Conservation (phyloP, 768 basidiomycete genomes). For the Lentinula lateritia region DNA sequence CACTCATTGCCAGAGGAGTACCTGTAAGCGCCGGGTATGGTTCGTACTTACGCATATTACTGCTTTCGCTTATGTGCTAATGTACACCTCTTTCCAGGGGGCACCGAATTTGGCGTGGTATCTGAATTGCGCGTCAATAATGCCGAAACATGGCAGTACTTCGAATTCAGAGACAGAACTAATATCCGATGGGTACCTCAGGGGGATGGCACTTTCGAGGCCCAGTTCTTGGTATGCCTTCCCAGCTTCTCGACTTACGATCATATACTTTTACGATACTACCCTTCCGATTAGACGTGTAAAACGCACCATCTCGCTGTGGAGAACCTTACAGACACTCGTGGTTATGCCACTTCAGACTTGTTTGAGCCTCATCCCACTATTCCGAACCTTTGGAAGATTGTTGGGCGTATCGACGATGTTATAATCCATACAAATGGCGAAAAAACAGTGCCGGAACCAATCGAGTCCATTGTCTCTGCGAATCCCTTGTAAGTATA, state of each 20-base stretch:
- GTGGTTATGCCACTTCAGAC: conserved; percentile 40
- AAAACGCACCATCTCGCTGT: conserved; percentile 19
- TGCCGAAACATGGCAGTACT: conserved; percentile 2
- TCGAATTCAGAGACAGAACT: not conserved
- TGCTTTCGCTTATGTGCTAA: not conserved
- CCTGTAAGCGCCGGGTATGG: conserved; percentile 4
- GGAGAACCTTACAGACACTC: conserved; percentile 12
- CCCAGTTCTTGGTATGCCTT: conserved; percentile 1
- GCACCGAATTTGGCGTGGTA: not conserved
- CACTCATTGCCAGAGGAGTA: not conserved
- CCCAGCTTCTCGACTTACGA: not conserved
- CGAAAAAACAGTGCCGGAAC: conserved; percentile 26
- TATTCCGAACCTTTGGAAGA: conserved; percentile 34
- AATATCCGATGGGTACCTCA: conserved; percentile 8
- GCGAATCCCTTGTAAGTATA: conserved; percentile 19
- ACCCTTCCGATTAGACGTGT: conserved; percentile 5
- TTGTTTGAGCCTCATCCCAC: conserved; percentile 39
- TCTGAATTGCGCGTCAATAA: not conserved
- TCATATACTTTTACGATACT: not conserved
- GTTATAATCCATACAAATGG: conserved; percentile 23
- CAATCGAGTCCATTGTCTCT: conserved; percentile 18
- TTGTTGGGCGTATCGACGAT: conserved; percentile 27
- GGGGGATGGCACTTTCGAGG: conserved; percentile 7
- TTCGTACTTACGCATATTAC: not conserved
- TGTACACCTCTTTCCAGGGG: not conserved